Percentiles rank a stretch among this genome's conserved stretches.
Evolutionary conservation across 2,329 filamentous ascomycete genomes (phyloP).

Genomic region (Sporothrix brunneoviolacea): DNA sequence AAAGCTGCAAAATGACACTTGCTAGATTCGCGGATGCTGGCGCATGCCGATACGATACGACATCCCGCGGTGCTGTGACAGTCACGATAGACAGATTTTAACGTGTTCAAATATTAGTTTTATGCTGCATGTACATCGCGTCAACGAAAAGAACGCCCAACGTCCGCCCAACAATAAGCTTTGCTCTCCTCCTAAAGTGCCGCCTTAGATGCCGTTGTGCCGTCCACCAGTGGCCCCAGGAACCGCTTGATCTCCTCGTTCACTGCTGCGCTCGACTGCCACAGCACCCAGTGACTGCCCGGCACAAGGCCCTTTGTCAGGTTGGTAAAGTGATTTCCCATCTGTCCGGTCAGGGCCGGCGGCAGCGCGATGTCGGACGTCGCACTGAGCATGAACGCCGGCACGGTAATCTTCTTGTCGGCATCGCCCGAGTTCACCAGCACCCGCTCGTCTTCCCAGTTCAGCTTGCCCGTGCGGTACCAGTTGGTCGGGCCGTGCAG

Average conservation of each 20-base stretch:
- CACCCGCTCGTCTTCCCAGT: constrained; percentile 66
- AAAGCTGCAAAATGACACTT: too few relatives aligned
- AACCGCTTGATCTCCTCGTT: constrained; percentile 65
- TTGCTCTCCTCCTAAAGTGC: constrained; percentile 26
- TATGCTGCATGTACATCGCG: too few relatives aligned
- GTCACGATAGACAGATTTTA: too few relatives aligned
- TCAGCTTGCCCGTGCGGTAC: constrained; percentile 71
- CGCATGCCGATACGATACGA: too few relatives aligned
- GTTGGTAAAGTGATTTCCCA: constrained; percentile 61
- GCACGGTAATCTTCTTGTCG: constrained; percentile 49
- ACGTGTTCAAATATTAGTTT: too few relatives aligned
- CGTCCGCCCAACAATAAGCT: too few relatives aligned
- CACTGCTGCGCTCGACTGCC: constrained; percentile 62
- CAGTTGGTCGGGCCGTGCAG: constrained; percentile 78
- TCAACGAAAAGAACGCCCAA: too few relatives aligned
- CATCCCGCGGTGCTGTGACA: too few relatives aligned
- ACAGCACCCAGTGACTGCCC: constrained; percentile 75
- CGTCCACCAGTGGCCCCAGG: constrained; percentile 46
- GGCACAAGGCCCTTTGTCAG: constrained; percentile 61
- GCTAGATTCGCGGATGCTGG: too few relatives aligned
- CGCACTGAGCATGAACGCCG: constrained; percentile 70
- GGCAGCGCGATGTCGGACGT: constrained; percentile 65
- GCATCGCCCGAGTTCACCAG: constrained; percentile 47
- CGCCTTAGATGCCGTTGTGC: constrained; percentile 20
- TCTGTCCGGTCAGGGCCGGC: constrained; percentile 61